Conservation (phyloP, 2,329 filamentous ascomycete species). For the Chalaropsis ovoidea region DNA sequence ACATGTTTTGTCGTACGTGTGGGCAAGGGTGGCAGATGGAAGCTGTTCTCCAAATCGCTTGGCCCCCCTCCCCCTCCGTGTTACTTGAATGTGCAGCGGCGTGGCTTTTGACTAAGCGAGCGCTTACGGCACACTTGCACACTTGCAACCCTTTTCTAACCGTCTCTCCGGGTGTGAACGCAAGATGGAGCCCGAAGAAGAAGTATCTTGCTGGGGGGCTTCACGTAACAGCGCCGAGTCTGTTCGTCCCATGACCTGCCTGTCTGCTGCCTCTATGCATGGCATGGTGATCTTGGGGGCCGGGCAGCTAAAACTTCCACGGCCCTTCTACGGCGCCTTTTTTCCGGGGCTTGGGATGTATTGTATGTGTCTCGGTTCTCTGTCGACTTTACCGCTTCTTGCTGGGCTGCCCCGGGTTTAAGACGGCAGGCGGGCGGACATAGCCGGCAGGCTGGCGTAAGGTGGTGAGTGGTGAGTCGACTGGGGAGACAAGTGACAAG, state of each 20-base stretch:
- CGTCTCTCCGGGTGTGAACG: neutral
- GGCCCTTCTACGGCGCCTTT: conserved; percentile 11
- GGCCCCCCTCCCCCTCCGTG: neutral
- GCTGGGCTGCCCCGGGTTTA: neutral
- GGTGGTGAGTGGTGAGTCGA: neutral
- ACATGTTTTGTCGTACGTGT: neutral
- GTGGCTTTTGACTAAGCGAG: conserved; percentile 1
- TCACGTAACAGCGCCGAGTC: no score
- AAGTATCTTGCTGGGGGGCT: neutral
- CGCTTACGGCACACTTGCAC: neutral
- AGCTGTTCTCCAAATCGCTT: neutral
- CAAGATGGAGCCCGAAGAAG: neutral
- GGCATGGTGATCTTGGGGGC: neutral
- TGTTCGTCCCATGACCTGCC: neutral
- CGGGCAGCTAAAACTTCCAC: neutral
- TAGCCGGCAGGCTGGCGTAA: neutral
- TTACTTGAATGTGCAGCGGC: neutral
- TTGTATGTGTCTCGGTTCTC: neutral
- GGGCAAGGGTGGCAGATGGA: neutral
- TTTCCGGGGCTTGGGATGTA: neutral
- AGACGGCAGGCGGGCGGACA: neutral
- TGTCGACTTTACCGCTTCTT: neutral
- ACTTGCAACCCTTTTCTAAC: neutral
- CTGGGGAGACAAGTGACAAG: neutral
- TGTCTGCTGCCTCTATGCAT: neutral